Percentiles rank a stretch among this genome's conserved stretches.
phyloP scores from a whole-genome alignment of 2,329 filamentous ascomycete species.

The Aspergillus latus region DNA sequence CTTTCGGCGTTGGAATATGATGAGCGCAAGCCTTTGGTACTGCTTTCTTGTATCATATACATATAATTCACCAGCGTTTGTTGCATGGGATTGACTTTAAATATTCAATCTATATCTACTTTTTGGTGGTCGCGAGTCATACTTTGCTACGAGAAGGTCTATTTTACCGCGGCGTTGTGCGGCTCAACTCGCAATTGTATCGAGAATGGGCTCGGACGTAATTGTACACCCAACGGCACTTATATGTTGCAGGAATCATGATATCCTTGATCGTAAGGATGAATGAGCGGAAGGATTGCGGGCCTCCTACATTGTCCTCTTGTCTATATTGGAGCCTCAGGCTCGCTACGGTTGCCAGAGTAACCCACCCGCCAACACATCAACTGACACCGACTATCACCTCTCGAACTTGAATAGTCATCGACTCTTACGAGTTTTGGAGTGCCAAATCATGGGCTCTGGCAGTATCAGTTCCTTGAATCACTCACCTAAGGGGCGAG shows the following conservation, averaged over 20 bases:
- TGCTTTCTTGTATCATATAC: not conserved
- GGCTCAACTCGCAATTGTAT: too few relatives aligned
- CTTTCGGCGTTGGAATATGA: slow-evolving; percentile 13
- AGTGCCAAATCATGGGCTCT: not conserved
- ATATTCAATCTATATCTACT: not conserved
- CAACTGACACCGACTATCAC: slow-evolving; percentile 8
- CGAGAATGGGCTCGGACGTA: too few relatives aligned
- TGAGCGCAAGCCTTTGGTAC: slow-evolving; percentile 8
- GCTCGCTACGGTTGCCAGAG: slow-evolving; percentile 20
- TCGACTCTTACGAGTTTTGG: not conserved
- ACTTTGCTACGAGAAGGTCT: too few relatives aligned
- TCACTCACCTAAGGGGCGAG: not conserved
- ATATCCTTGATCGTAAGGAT: too few relatives aligned
- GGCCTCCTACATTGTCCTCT: not conserved
- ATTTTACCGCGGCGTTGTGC: too few relatives aligned
- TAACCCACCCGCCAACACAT: slow-evolving; percentile 17
- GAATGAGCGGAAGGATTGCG: not conserved
- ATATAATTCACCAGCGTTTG: not conserved
- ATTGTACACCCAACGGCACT: too few relatives aligned
- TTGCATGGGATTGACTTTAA: not conserved
- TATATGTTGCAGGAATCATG: too few relatives aligned
- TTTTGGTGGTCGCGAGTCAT: not conserved
- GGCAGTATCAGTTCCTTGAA: not conserved
- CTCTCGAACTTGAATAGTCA: not conserved
- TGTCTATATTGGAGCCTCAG: slow-evolving; percentile 1